phyloP scores from a whole-genome alignment of 805 yeast genomes.

The Candida tammaniensis region DNA sequence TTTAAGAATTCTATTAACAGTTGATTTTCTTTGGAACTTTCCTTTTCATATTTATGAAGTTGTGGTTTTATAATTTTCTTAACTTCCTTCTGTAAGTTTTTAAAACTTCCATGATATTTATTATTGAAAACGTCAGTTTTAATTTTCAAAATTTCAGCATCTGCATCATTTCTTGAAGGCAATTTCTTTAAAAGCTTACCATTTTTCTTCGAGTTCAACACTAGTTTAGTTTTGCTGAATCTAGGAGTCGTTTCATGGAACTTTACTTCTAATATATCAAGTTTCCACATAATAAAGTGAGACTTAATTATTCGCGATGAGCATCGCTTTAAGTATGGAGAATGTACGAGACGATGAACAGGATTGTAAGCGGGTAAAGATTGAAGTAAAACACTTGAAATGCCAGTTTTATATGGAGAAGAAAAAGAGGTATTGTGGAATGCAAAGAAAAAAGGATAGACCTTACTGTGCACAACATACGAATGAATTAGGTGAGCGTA shows the following conservation, averaged over 20 bases:
- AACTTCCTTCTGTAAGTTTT: constrained; percentile 40
- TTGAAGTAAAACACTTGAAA: constrained; percentile 9
- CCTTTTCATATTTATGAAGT: constrained; percentile 12
- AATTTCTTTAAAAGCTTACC: constrained; percentile 39
- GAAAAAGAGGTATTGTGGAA: constrained; percentile 57
- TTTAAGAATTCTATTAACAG: constrained; percentile 21
- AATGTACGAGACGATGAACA: neutral
- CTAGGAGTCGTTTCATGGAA: constrained; percentile 44
- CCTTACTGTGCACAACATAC: constrained; percentile 65
- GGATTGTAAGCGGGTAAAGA: neutral
- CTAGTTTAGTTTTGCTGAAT: constrained; percentile 46
- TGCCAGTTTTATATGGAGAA: constrained; percentile 50
- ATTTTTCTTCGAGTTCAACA: constrained; percentile 44
- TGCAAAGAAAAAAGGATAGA: constrained; percentile 51
- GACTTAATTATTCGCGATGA: constrained; percentile 10
- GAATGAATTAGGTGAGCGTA: constrained; percentile 20
- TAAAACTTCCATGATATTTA: constrained; percentile 47
- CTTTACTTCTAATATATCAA: constrained; percentile 55
- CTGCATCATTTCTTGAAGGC: constrained; percentile 45
- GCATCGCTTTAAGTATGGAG: constrained; percentile 8
- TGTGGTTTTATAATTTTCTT: constrained; percentile 13
- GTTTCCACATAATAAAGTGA: constrained; percentile 35
- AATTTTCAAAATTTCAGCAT: constrained; percentile 41
- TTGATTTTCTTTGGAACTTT: constrained; percentile 11
- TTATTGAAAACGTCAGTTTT: constrained; percentile 45